Evolutionary conservation across 352 stramenopile genomes (phyloP), one percentile per base, ranked within the genome.

Genomic region (Globisporangium paddicum): DNA sequence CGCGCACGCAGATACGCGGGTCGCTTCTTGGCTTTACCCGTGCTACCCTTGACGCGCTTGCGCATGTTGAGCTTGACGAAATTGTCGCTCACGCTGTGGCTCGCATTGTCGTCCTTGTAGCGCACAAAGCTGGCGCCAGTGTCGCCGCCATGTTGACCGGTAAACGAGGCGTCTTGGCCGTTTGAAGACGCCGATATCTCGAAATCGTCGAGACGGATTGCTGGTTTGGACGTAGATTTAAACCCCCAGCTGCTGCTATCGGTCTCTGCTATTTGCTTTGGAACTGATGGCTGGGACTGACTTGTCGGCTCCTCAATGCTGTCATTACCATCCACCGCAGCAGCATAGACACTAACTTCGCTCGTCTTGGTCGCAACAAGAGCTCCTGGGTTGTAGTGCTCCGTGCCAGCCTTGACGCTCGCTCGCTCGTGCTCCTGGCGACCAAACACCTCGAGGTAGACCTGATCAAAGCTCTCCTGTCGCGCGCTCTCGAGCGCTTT

Each of bases 11-110:
- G 56, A 63, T 94, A 94, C 23, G 68, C 71, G 0, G 84, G 84
- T 13, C 63, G 77, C 52, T 90, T 90, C 56, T 84, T 86, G 0
- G 81, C 73, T 44, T 77, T 79, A 14, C 81, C 82, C 23, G 76
- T 77, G 54, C 82, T 87, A 9, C 81, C 81, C 48, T 82, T 87
- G 49, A 90, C 72, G 13, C 80, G 68, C 62, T 89, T 89, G 18
- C 82, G 77, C 84, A 92, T 90, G 53, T 89, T 85, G 5, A 91
- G 72, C 34, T 75, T 74, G 23, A 94, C 79, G 62, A 90, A 94
- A 58, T 94, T 94, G 65, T 86, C 73, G 59, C 80, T 87, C 11
- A 93, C 77, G 2, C 55, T 50, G 54, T 73, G 73, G 30, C 69
- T 73, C 10, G 59, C 63, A 18, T 82, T 66, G 44, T 86, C 79